phyloP scores from a whole-genome alignment of 2,329 filamentous ascomycete species.

The Pseudogymnoascus sp. region DNA sequence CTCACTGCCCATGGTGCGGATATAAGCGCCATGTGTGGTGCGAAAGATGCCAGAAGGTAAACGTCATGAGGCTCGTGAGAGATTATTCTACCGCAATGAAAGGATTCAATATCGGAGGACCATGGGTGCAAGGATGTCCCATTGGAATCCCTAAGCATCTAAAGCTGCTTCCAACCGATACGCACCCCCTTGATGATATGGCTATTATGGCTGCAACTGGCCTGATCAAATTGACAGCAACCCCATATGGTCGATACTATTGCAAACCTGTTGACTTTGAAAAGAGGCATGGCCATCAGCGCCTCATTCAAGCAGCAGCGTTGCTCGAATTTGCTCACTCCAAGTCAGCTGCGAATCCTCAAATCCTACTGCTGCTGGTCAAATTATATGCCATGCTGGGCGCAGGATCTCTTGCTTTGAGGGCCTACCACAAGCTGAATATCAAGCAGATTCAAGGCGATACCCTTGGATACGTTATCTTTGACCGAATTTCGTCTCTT shows the following conservation, averaged over 20 bases:
- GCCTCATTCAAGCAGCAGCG: slow-evolving; percentile 25
- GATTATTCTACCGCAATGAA: slow-evolving; percentile 6
- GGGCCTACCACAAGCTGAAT: slow-evolving; percentile 30
- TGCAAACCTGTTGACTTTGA: slow-evolving; percentile 10
- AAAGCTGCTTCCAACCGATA: slow-evolving; percentile 26
- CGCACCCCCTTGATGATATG: slow-evolving; percentile 30
- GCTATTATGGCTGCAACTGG: slow-evolving; percentile 26
- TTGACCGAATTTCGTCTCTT: slow-evolving; percentile 33
- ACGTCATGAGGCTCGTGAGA: slow-evolving; percentile 1
- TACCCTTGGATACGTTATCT: slow-evolving; percentile 32
- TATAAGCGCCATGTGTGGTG: background rate
- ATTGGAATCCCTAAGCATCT: background rate
- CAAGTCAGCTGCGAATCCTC: slow-evolving; percentile 33
- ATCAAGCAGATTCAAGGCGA: slow-evolving; percentile 36
- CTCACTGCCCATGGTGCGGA: background rate
- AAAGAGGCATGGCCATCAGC: slow-evolving; percentile 16
- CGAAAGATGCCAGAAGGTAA: background rate
- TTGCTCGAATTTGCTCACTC: slow-evolving; percentile 28
- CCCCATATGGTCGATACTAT: background rate
- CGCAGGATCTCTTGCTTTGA: slow-evolving; percentile 31
- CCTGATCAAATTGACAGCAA: slow-evolving; percentile 25
- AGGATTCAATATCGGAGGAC: slow-evolving; percentile 5
- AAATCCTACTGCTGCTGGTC: slow-evolving; percentile 32
- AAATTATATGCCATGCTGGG: slow-evolving; percentile 33
- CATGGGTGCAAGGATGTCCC: background rate